Evolutionary conservation across 1,139 yeast species (phyloP), one percentile per base, ranked within the genome.

Genomic region (Suhomyces choctaworum): DNA sequence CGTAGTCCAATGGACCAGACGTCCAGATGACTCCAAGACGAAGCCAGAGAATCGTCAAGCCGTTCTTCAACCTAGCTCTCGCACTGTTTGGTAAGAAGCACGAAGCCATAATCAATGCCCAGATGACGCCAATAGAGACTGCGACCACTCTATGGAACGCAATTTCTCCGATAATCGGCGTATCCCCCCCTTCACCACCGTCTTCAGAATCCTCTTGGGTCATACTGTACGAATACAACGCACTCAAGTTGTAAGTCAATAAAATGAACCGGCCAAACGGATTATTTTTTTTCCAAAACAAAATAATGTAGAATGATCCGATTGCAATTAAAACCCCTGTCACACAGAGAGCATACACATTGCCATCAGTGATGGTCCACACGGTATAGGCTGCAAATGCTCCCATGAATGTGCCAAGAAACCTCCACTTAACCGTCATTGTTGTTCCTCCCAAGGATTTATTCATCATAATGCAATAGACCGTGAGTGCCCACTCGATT

Each of bases 361-460:
- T 74, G 1, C 80, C 88, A 39, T 78, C 78, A 32, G 78, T 74
- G 1, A 73, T 12, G 3, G 60, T 52, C 89, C 92, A 85, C 5
- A 75, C 66, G 2, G 66, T 10, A 47, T 69, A 80, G 0, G 95
- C 95, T 5, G 68, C 48, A 10, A 66, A 45, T 1, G 90, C 85
- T 0, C 96, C 96, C 8, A 82, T 38, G 44, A 80, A 77, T 0
- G 95, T 86, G 0, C 96, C 96, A 12, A 81, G 48, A 37, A 86
- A 70, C 44, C 96, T 68, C 78, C 85, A 81, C 45, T 82, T 81
- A 1, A 83, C 80, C 0, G 94, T 82, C 78, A 81, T 78, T 11
- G 86, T 74, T 0, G 95, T 87, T 0, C 95, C 95, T 10, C 95
- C 96, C n/a, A 85, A 66, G 0, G 90, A 82, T 52, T 85, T 85